Conservation (phyloP, 176 grass and related monocot genomes). For the Rhynchospora pubera region DNA sequence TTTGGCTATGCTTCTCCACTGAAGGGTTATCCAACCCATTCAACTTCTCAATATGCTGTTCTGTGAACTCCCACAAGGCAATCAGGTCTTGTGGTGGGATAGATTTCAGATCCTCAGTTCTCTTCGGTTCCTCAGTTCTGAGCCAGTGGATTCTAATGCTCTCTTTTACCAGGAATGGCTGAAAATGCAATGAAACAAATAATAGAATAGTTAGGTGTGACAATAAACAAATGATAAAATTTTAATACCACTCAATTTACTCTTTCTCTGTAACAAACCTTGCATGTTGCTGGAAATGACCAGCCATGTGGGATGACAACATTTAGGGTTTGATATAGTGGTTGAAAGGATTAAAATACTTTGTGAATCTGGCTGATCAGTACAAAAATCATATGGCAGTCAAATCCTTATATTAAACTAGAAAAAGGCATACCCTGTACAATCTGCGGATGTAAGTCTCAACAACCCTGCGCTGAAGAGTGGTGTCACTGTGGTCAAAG, state of each 20-base stretch:
- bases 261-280: neutral
- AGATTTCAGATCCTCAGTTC: neutral
- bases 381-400: too few relatives aligned
- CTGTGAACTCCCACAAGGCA: slow-evolving; percentile 88
- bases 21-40: slow-evolving; percentile 28
- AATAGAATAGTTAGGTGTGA: neutral
- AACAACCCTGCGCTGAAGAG: slow-evolving; percentile 89
- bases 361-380: too few relatives aligned
- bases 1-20: slow-evolving; percentile 52
- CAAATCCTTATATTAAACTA: neutral
- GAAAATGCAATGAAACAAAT: slow-evolving; percentile 7
- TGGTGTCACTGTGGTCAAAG: slow-evolving; percentile 92
- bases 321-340: slow-evolving; percentile 10
- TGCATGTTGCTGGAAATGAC: neutral
- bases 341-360: too few relatives aligned
- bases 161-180: slow-evolving; percentile 82
- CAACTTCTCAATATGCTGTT: slow-evolving; percentile 75
- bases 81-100: slow-evolving; percentile 48
- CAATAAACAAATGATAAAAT: neutral
- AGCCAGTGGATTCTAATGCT: slow-evolving; percentile 94
- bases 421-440: slow-evolving; percentile 56
- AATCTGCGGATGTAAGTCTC: slow-evolving; percentile 98
- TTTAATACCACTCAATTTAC: neutral
- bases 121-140: slow-evolving; percentile 33
- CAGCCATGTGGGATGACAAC: slow-evolving; percentile 14